phyloP scores from a whole-genome alignment of 2,329 filamentous ascomycete genomes.

The Didymella lethalis region DNA sequence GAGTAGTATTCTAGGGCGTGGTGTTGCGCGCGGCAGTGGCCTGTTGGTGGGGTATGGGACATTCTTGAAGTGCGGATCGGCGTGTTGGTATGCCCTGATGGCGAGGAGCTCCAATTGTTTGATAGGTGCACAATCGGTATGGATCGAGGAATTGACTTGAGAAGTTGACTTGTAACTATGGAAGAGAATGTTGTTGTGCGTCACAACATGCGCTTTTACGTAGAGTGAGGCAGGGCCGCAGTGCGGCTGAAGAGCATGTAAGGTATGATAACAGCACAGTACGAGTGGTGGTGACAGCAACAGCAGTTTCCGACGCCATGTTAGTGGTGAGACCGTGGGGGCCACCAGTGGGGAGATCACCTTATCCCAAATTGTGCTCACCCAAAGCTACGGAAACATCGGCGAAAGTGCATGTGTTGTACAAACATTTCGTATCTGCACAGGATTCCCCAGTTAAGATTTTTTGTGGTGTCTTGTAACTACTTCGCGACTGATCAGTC shows the following conservation, averaged over 20 bases:
- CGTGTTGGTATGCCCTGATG: neutral
- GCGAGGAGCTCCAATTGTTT: neutral
- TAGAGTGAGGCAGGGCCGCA: neutral
- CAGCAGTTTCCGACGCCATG: neutral
- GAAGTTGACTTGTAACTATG: neutral
- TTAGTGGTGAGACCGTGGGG: conserved; percentile 20
- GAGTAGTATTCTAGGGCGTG: conserved; percentile 30
- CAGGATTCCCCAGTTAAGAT: neutral
- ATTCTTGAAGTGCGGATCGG: neutral
- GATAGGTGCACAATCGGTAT: neutral
- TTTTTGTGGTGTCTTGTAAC: neutral
- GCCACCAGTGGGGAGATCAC: conserved; percentile 18
- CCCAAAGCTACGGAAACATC: neutral
- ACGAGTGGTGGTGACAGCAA: conserved; percentile 8
- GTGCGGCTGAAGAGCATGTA: conserved; percentile 3
- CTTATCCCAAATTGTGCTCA: conserved; percentile 10
- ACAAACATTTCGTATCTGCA: neutral
- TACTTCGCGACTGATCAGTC: neutral
- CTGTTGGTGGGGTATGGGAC: conserved; percentile 14
- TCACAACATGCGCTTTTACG: conserved; percentile 2
- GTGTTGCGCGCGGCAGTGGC: conserved; percentile 40
- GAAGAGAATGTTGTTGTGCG: neutral
- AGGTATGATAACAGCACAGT: neutral
- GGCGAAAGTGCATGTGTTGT: neutral
- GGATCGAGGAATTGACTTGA: neutral